Conservation (phyloP, 371 early-diverging fungal genomes). For the Apophysomyces trapeziformis region DNA sequence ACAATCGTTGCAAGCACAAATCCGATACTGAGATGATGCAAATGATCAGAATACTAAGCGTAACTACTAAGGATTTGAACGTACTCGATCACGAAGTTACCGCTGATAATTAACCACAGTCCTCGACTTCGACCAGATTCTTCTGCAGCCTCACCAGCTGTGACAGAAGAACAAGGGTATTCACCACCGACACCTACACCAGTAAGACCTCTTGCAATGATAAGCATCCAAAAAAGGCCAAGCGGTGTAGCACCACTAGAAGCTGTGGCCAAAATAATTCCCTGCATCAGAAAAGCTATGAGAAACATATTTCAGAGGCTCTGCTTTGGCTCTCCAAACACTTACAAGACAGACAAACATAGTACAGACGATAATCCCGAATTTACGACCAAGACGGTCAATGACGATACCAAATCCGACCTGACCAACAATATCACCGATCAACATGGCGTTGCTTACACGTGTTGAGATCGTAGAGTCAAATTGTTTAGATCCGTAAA, state of each 20-base stretch:
- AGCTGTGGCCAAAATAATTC: constrained; percentile 24
- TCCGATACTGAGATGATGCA: constrained; percentile 26
- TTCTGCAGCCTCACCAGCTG: constrained; percentile 52
- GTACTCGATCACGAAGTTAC: constrained; percentile 46
- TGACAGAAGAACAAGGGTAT: constrained; percentile 52
- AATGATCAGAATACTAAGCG: neutral
- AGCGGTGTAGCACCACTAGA: constrained; percentile 17
- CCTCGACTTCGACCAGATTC: constrained; percentile 49
- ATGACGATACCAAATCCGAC: constrained; percentile 32
- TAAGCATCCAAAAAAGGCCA: constrained; percentile 46
- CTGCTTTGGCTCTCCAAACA: neutral
- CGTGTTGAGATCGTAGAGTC: constrained; percentile 20
- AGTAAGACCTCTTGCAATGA: constrained; percentile 43
- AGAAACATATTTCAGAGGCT: neutral
- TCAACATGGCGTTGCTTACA: constrained; percentile 27
- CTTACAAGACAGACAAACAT: constrained; percentile 37
- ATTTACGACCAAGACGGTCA: constrained; percentile 40
- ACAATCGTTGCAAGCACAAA: constrained; percentile 54
- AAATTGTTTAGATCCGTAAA: constrained; percentile 23
- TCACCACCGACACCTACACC: constrained; percentile 57
- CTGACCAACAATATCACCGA: constrained; percentile 32
- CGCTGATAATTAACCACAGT: constrained; percentile 45
- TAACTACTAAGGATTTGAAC: neutral
- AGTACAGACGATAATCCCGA: constrained; percentile 39
- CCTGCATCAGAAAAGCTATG: constrained; percentile 14